Evolutionary conservation across 2,329 filamentous ascomycete species (phyloP), one percentile per base, ranked within the genome.

Genomic region (Aspergillus luchuensis): DNA sequence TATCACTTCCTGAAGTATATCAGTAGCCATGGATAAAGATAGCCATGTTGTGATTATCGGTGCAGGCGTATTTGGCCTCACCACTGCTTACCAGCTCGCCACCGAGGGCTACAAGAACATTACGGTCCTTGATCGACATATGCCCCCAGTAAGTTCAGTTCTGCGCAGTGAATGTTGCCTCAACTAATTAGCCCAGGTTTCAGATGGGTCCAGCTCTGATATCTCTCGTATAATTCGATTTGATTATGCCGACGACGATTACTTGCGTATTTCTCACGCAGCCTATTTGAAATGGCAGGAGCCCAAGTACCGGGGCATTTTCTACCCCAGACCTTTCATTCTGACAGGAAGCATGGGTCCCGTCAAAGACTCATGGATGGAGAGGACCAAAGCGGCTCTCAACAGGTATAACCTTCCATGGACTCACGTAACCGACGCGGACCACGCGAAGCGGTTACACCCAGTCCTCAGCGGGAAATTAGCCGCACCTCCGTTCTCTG

Each of bases 161-260:
- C 8, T 13, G n/a, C 17, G 15, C 8, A 19, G 8, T 17, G 8
- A 3, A 8, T 17, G 11, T 11, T 7, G 19, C 15, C 10, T 28
- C n/a, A 5, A 25, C 39, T 57, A 30, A 56, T 43, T 41, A 28
- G 4, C 11, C n/a, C 38, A 67, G 56, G 67, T 70, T 8, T 63
- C 69, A 48, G 73, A 74, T 62, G 73, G 71, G 13, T 74, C 71
- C 13, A 72, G 71, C 50, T 67, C 68, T 8, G 73, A 75, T 56
- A 71, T 74, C 30, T 74, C 73, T 2, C 68, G 73, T 1, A 63
- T 76, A 2, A 68, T 76, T 11, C 70, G 73, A 1, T 71, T 71
- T 57, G 73, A 76, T 57, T 75, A 75, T 39, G 67, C 67, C 0
- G 72, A 76, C 36, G 59, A 64, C 8, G 56, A 67, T 3, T 74